Evolutionary conservation across 257 asterid genomes (phyloP).

Genomic region (Verbascum thapsus): DNA sequence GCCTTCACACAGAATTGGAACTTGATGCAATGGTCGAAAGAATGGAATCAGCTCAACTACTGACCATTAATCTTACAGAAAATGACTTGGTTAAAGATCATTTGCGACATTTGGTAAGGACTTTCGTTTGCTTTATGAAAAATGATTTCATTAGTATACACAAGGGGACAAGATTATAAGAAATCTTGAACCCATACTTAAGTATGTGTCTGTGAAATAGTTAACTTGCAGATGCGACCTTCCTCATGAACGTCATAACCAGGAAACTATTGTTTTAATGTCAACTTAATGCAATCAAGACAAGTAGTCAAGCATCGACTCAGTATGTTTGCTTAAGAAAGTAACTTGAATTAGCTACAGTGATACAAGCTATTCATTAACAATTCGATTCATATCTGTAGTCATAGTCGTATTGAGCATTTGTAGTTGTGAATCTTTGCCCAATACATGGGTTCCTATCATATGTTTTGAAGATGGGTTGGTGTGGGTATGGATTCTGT

Average conservation of each 20-base stretch:
- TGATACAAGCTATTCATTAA: background rate
- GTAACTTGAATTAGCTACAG: background rate
- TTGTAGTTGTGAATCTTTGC: background rate
- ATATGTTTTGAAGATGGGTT: background rate
- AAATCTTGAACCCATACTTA: background rate
- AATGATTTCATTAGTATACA: slow-evolving; percentile 7
- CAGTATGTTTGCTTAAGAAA: background rate
- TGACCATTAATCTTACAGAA: slow-evolving; percentile 69
- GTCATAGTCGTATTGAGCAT: background rate
- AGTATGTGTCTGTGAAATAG: background rate
- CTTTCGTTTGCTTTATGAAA: background rate
- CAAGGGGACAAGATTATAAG: background rate
- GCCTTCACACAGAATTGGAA: slow-evolving; percentile 71
- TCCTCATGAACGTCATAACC: background rate
- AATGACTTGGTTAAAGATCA: slow-evolving; percentile 94
- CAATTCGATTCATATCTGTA: background rate
- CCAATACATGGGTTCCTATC: background rate
- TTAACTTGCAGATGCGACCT: background rate
- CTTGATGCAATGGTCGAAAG: slow-evolving; percentile 67
- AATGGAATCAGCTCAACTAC: slow-evolving; percentile 59
- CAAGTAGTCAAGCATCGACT: background rate
- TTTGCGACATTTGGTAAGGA: slow-evolving; percentile 79
- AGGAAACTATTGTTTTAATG: background rate
- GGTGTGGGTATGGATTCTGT: slow-evolving; percentile 3
- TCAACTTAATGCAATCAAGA: slow-evolving; percentile 10